Conservation (phyloP, 768 basidiomycete genomes). For the Russula ochroleuca region DNA sequence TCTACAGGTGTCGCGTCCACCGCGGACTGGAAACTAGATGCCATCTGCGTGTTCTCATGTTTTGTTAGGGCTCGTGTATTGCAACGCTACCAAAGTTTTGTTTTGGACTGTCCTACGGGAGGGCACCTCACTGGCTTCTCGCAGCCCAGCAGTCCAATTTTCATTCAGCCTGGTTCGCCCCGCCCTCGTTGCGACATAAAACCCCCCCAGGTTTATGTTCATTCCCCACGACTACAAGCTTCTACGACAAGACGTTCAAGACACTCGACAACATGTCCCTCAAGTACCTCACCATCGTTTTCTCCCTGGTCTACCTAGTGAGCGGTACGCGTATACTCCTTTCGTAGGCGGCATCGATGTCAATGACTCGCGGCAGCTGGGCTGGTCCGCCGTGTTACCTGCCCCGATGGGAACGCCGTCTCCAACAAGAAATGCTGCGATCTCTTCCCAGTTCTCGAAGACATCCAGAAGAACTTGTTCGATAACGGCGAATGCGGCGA, state of each 20-base stretch:
- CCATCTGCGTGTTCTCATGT: neutral
- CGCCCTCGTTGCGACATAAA: neutral
- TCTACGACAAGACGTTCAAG: neutral
- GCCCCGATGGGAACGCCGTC: conserved; percentile 33
- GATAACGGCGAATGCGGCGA: conserved; percentile 33
- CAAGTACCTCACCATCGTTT: conserved; percentile 28
- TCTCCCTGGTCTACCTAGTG: conserved; percentile 21
- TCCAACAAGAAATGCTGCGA: conserved; percentile 34
- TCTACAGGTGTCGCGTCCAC: neutral
- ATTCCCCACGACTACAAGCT: neutral
- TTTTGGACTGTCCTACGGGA: neutral
- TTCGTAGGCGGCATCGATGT: neutral
- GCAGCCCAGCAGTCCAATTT: neutral
- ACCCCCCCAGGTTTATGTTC: neutral
- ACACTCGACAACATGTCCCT: conserved; percentile 26
- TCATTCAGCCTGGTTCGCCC: neutral
- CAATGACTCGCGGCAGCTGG: conserved; percentile 19
- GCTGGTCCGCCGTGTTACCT: conserved; percentile 29
- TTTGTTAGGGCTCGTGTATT: neutral
- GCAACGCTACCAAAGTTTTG: neutral
- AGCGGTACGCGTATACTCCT: conserved; percentile 18
- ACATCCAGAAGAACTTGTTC: conserved; percentile 34
- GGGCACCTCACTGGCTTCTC: neutral
- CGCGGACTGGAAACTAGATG: neutral
- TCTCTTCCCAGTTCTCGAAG: conserved; percentile 34